These are phyloP conservation scores for Metahyphopichia silvanorum DNA, from an alignment of 805 yeast genomes.

Conservation along the genomic window DNA sequence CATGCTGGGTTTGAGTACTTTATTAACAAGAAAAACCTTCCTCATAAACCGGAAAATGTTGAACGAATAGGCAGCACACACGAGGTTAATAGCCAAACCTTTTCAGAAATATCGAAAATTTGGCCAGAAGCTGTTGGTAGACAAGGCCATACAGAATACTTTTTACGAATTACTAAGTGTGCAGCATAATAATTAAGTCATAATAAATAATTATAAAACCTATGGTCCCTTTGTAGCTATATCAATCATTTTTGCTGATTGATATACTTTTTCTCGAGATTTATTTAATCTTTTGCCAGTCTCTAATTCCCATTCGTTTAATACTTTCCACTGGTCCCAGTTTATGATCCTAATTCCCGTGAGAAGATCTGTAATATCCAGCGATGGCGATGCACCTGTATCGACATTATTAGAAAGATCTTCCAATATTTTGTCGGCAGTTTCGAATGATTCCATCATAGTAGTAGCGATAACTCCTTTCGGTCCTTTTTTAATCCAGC, in stretches of 20 bases:
- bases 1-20: conserved; percentile 54
- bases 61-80: too few species aligned
- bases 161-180: conserved; percentile 29
- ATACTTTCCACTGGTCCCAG: conserved; percentile 68
- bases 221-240: conserved; percentile 9
- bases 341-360: conserved; percentile 26
- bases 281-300: conserved; percentile 51
- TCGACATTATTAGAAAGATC: conserved; percentile 44
- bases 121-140: conserved; percentile 21
- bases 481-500: conserved; percentile 89
- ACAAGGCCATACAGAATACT: conserved; percentile 30
- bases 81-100: too few species aligned
- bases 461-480: conserved; percentile 90
- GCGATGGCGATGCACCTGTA: conserved; percentile 17
- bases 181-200: conserved; percentile 6
- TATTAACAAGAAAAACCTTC: conserved; percentile 37
- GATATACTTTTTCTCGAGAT: conserved; percentile 54
- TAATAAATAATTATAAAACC: conserved; percentile 1
- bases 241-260: conserved; percentile 47
- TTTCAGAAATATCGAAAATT: too few species aligned
- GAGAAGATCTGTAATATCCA: conserved; percentile 8
- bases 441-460: conserved; percentile 76
- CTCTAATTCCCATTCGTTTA: conserved; percentile 51
- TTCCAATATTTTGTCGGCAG: conserved; percentile 61
- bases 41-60: conserved; percentile 26